These are phyloP conservation scores for Chytriomyces confervae DNA, from an alignment of 192 early-diverging fungal genomes.

Conservation along the genomic window DNA sequence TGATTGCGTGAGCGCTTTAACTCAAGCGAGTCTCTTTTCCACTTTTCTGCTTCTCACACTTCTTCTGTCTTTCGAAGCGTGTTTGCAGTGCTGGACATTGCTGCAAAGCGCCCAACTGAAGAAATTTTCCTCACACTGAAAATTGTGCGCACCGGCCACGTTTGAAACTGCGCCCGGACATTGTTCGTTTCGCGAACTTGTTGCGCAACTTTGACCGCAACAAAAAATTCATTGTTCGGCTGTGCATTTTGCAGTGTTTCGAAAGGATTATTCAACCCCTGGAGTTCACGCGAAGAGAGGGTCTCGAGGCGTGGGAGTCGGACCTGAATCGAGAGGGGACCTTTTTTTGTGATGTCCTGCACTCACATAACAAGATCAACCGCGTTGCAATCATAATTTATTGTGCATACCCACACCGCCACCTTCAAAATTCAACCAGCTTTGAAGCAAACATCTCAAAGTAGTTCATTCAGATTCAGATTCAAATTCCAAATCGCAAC, in stretches of 20 bases:
- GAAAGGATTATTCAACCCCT: constrained; percentile 57
- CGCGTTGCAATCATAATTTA: too few species aligned
- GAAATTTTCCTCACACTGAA: constrained; percentile 54
- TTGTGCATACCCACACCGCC: too few species aligned
- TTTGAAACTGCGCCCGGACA: constrained; percentile 33
- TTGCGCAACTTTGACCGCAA: constrained; percentile 38
- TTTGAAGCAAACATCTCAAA: too few species aligned
- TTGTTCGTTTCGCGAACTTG: constrained; percentile 37
- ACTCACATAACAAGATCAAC: too few species aligned
- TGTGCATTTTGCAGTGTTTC: constrained; percentile 53
- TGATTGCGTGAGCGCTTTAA: not conserved
- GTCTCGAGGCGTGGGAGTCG: constrained; percentile 37
- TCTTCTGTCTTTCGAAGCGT: constrained; percentile 42
- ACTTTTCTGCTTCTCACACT: too few species aligned
- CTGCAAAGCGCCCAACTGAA: constrained; percentile 45
- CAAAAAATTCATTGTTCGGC: constrained; percentile 48
- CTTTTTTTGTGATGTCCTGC: too few species aligned
- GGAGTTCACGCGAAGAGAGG: constrained; percentile 38
- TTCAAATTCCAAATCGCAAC: too few species aligned
- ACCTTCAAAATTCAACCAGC: too few species aligned
- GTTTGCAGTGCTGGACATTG: constrained; percentile 40
- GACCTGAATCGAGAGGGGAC: constrained; percentile 37
- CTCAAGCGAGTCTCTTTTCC: too few species aligned
- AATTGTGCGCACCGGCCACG: constrained; percentile 33
- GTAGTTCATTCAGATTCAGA: too few species aligned